Evolutionary conservation across 768 basidiomycete species (phyloP).

Genomic region (Kwoniella sp.): DNA sequence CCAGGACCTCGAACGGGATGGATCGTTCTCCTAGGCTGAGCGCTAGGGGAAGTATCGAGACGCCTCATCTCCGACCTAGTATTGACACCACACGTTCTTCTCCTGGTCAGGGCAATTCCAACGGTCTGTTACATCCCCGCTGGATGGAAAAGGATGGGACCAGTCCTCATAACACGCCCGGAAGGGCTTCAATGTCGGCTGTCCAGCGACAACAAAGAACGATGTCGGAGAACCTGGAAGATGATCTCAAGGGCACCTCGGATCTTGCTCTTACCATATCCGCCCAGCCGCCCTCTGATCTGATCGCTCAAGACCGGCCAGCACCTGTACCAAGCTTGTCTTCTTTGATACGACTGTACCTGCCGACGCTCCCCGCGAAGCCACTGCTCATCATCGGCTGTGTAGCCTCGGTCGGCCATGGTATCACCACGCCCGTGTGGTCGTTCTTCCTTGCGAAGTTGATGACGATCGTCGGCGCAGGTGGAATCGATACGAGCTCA

Average conservation of each 20-base stretch:
- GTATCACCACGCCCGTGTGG: slow-evolving; percentile 87
- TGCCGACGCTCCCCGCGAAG: slow-evolving; percentile 76
- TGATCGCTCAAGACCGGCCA: background rate
- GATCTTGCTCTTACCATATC: slow-evolving; percentile 15
- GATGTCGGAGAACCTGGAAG: slow-evolving; percentile 30
- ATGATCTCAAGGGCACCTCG: slow-evolving; percentile 30
- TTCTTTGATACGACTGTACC: slow-evolving; percentile 57
- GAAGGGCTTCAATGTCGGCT: background rate
- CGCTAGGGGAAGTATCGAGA: slow-evolving; percentile 8
- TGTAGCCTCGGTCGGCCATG: slow-evolving; percentile 68
- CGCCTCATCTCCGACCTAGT: slow-evolving; percentile 7
- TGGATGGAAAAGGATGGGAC: slow-evolving; percentile 10
- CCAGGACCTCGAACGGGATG: background rate
- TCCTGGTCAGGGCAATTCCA: background rate
- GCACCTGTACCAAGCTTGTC: slow-evolving; percentile 26
- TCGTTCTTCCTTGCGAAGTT: slow-evolving; percentile 83
- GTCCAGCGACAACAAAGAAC: slow-evolving; percentile 20
- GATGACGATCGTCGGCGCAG: slow-evolving; percentile 60
- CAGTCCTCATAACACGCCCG: background rate
- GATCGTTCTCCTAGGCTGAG: slow-evolving; percentile 6
- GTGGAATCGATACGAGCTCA: slow-evolving; percentile 42
- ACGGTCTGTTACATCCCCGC: slow-evolving; percentile 3
- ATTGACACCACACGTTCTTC: background rate
- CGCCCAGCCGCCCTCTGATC: background rate
- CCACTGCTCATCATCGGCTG: slow-evolving; percentile 71